Evolutionary conservation across 495 filamentous ascomycete genomes (phyloP).

Genomic region (Clohesyomyces aquaticus): DNA sequence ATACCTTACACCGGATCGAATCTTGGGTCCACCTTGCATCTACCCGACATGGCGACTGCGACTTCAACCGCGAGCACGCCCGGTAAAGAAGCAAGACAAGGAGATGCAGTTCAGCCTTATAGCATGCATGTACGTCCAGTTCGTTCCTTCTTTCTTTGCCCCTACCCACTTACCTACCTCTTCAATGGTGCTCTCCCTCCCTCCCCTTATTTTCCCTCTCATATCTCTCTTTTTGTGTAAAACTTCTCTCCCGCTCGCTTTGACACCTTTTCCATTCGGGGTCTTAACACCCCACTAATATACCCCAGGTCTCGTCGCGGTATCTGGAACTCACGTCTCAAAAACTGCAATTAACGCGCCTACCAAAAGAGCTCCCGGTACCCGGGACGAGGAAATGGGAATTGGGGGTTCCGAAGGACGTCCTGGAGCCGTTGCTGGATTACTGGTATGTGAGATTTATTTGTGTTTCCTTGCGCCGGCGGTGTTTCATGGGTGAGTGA

Average conservation of each 20-base stretch:
- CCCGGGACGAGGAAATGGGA: conserved; percentile 38
- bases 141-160: too few relatives aligned
- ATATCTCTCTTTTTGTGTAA: not conserved
- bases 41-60: conserved; percentile 6
- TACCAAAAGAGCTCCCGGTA: conserved; percentile 43
- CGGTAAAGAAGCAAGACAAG: too few relatives aligned
- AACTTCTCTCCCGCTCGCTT: not conserved
- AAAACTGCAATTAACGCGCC: conserved; percentile 48
- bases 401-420: conserved; percentile 46
- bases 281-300: too few relatives aligned
- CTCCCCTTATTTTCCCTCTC: not conserved
- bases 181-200: too few relatives aligned
- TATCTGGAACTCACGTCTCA: conserved; percentile 49
- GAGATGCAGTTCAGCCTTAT: conserved; percentile 35
- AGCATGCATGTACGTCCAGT: conserved; percentile 46
- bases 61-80: too few relatives aligned
- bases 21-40: too few relatives aligned
- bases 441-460: conserved; percentile 40
- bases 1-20: too few relatives aligned
- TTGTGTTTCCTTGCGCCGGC: not conserved
- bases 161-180: too few relatives aligned
- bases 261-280: too few relatives aligned
- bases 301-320: conserved; percentile 44
- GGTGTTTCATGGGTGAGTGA: too few relatives aligned
- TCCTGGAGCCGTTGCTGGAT: conserved; percentile 48